Base-by-base conservation (phyloP, 345 rosid species). In the Brassica nigra region DNA sequence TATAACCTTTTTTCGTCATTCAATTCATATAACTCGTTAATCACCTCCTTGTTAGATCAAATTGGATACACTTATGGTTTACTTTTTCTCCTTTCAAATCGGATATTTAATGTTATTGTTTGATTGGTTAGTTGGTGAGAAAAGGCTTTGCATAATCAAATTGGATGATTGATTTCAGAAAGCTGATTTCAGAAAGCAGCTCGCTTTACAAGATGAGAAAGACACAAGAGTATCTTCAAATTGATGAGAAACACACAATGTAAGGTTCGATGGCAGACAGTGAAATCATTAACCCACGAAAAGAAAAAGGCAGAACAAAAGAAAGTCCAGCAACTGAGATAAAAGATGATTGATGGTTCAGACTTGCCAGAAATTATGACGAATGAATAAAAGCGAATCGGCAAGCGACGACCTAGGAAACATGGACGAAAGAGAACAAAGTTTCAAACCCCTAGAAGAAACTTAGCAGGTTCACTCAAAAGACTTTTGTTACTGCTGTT, bases 401-500 rank as follows among this genome's bases (percentile, higher is more conserved):
- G 82, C 74, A 68, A 68, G 69, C n/a, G 82, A 62, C 20, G 44
- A 55, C 47, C 57, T 29, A 63, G 31, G 10, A 63, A 61, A 65
- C 69, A 79, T 74, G n/a, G 61, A 80, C 75, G 82, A 62, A 39
- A 57, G 54, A 47, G 16, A 47, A 47, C 12, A 47, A 47, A 47
- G 54, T 47, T 47, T 47, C 54, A 47, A 47, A 67, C 66, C 62
- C 57, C 49, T 42, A 34, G 37, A 34, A 69, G 62, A 73, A 80
- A 78, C 58, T 47, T 80, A 75, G 83, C 79, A 80, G 75, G 70
- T 62, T 37, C 61, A 68, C 2, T 37, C 30, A 42, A 70, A n/a
- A 28, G 79, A 66, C 9, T 4, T 23, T n/a, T 64, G 68, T 89
- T 85, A 88, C 88, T 83, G 91, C 86, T 89, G 83, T 71, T 89